Percentiles rank a stretch among this genome's conserved stretches.
Evolutionary conservation across 1,139 yeast species (phyloP).

Genomic region (Candida tropicalis): DNA sequence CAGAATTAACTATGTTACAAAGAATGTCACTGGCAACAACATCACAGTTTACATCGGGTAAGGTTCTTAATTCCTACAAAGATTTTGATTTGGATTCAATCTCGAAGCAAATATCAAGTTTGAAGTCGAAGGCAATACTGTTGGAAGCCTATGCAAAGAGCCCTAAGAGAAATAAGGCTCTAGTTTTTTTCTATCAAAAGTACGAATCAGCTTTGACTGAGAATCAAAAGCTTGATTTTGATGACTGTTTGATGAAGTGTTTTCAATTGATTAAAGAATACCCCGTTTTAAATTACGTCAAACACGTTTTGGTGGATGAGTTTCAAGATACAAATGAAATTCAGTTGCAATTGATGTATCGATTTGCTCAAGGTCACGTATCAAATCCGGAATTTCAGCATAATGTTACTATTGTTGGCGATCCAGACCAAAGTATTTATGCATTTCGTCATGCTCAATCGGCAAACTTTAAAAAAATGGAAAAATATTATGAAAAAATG

Average conservation of each 20-base stretch:
- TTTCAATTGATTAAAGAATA: conserved; percentile 46
- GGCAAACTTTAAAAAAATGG: conserved; percentile 66
- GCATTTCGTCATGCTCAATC: conserved; percentile 83
- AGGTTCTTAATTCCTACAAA: no score
- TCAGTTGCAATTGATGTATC: conserved; percentile 69
- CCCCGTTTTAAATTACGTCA: conserved; percentile 51
- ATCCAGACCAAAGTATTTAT: conserved; percentile 94
- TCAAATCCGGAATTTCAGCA: conserved; percentile 23
- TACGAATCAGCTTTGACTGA: conserved; percentile 54
- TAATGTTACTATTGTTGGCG: conserved; percentile 88
- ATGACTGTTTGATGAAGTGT: conserved; percentile 71
- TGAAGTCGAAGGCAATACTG: conserved; percentile 51
- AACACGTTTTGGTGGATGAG: conserved; percentile 87
- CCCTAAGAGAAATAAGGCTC: conserved; percentile 17
- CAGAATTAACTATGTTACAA: conserved; percentile 21
- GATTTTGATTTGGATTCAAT: no score
- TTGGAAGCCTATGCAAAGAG: conserved; percentile 39
- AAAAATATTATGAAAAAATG: conserved; percentile 39
- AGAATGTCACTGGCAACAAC: not conserved
- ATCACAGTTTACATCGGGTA: conserved; percentile 8
- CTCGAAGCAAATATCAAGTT: conserved; percentile 49
- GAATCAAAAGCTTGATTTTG: conserved; percentile 68
- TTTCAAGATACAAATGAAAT: conserved; percentile 88
- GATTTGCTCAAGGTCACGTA: conserved; percentile 51
- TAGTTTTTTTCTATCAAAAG: conserved; percentile 41